Conservation (phyloP, 1,139 yeast genomes). For the Yamadazyma conglobata region DNA sequence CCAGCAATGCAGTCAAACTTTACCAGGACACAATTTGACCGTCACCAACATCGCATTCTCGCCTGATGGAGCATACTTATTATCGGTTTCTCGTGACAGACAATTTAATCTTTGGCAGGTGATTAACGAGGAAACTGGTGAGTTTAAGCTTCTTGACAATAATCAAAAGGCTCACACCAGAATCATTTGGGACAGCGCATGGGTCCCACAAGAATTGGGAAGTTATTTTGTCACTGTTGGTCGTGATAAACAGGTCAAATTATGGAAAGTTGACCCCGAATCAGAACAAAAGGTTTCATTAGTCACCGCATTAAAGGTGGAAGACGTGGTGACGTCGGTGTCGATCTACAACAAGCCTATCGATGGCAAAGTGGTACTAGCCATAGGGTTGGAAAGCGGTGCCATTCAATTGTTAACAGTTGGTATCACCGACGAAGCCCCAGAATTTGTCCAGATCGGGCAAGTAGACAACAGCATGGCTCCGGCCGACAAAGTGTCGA, state of each 20-base stretch:
- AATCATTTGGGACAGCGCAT: slow-evolving; percentile 93
- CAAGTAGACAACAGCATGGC: slow-evolving; percentile 36
- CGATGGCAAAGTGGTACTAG: slow-evolving; percentile 34
- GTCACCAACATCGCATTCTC: slow-evolving; percentile 82
- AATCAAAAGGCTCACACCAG: slow-evolving; percentile 78
- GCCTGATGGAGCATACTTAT: slow-evolving; percentile 59
- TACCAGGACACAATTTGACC: slow-evolving; percentile 71
- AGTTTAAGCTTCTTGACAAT: slow-evolving; percentile 43
- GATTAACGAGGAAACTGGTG: slow-evolving; percentile 31
- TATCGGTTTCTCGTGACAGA: slow-evolving; percentile 90
- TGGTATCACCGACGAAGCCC: slow-evolving; percentile 25
- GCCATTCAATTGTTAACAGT: slow-evolving; percentile 22
- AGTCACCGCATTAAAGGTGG: slow-evolving; percentile 35
- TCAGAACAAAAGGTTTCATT: slow-evolving; percentile 23
- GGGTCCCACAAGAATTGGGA: slow-evolving; percentile 52
- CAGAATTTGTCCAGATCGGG: slow-evolving; percentile 23
- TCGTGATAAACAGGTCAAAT: slow-evolving; percentile 75
- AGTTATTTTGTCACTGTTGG: slow-evolving; percentile 72
- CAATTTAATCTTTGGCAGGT: slow-evolving; percentile 76
- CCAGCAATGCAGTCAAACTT: slow-evolving; percentile 36
- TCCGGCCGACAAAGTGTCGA: slow-evolving; percentile 60
- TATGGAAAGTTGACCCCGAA: slow-evolving; percentile 52
- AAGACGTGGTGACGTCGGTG: slow-evolving; percentile 69
- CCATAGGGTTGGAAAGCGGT: slow-evolving; percentile 74
- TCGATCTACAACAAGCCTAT: slow-evolving; percentile 42